phyloP scores from a whole-genome alignment of 2,329 filamentous ascomycete genomes.

The Colletotrichum liaoningense region DNA sequence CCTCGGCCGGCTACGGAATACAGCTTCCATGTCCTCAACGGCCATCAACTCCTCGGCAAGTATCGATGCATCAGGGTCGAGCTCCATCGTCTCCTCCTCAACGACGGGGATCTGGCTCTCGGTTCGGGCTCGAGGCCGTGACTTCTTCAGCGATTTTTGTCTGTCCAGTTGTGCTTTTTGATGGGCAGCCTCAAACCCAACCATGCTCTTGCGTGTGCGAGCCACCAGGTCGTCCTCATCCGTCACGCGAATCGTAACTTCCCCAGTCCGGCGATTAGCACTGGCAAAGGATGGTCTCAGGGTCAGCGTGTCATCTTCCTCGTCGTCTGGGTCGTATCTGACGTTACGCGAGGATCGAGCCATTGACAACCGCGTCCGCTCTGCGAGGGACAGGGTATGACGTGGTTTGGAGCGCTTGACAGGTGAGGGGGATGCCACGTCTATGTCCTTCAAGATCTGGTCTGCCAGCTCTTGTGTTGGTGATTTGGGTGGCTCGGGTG shows the following conservation, averaged over 20 bases:
- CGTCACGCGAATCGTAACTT: slow-evolving; percentile 41
- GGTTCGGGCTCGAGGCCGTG: slow-evolving; percentile 45
- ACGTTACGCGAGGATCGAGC: slow-evolving; percentile 62
- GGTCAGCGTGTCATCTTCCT: slow-evolving; percentile 42
- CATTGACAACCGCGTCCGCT: slow-evolving; percentile 87
- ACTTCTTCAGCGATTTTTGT: slow-evolving; percentile 61
- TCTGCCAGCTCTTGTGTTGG: slow-evolving; percentile 65
- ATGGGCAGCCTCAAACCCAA: slow-evolving; percentile 68
- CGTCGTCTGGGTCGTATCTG: slow-evolving; percentile 40
- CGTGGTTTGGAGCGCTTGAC: slow-evolving; percentile 60
- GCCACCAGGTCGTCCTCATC: slow-evolving; percentile 64
- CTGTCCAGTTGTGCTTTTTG: slow-evolving; percentile 71
- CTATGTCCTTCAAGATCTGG: slow-evolving; percentile 66
- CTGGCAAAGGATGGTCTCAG: slow-evolving; percentile 25
- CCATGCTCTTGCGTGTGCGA: slow-evolving; percentile 72
- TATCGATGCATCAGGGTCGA: slow-evolving; percentile 52
- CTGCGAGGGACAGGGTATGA: slow-evolving; percentile 73
- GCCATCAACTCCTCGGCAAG: slow-evolving; percentile 77
- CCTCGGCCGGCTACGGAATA: slow-evolving; percentile 87
- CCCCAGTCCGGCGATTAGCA: slow-evolving; percentile 13
- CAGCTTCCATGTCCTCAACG: slow-evolving; percentile 81
- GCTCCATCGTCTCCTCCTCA: slow-evolving; percentile 51
- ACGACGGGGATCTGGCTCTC: slow-evolving; percentile 61
- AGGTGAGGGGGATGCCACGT: slow-evolving; percentile 67
- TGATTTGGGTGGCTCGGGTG: slow-evolving; percentile 43